phyloP scores from a whole-genome alignment of 352 stramenopile genomes.

The Lagenidium giganteum region DNA sequence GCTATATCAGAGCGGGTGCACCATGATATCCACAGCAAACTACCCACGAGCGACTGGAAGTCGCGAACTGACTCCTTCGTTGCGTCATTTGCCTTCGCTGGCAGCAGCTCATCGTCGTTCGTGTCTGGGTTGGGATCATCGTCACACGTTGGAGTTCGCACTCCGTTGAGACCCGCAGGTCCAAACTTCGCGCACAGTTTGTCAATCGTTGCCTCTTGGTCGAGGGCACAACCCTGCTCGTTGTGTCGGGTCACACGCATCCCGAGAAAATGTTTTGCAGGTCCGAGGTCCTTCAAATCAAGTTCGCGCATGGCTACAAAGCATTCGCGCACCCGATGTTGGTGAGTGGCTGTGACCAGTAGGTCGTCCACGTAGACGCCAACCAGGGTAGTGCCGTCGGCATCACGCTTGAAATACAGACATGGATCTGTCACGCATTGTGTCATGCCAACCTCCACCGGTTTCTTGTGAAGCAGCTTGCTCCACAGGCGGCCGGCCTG shows the following conservation, averaged over 20 bases:
- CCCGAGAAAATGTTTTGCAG: slow-evolving; percentile 18
- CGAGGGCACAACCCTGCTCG: slow-evolving; percentile 2
- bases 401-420: slow-evolving; percentile 14
- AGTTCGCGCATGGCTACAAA: slow-evolving; percentile 6
- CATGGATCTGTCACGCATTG: slow-evolving; percentile 21
- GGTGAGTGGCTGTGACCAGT: slow-evolving; percentile 10
- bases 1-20: slow-evolving; percentile 20
- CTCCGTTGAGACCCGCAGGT: slow-evolving; percentile 9
- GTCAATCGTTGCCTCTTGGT: slow-evolving; percentile 16
- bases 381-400: not conserved
- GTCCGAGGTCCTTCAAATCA: slow-evolving; percentile 23
- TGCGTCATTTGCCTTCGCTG: not conserved
- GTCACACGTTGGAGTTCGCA: slow-evolving; percentile 11
- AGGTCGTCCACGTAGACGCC: slow-evolving; percentile 29
- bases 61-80: too few relatives aligned
- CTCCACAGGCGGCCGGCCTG: slow-evolving; percentile 26
- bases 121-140: not conserved
- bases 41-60: slow-evolving; percentile 32
- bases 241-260: slow-evolving; percentile 16
- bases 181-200: slow-evolving; percentile 17
- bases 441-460: slow-evolving; percentile 10
- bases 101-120: slow-evolving; percentile 2
- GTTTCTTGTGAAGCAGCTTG: slow-evolving; percentile 14
- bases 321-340: slow-evolving; percentile 5
- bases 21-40: slow-evolving; percentile 20